A percentile compares a stretch with the other conserved stretches of the same genome.
Evolutionary conservation across 192 early-diverging fungal species (phyloP).

Genomic region (Spizellomyces punctatus): DNA sequence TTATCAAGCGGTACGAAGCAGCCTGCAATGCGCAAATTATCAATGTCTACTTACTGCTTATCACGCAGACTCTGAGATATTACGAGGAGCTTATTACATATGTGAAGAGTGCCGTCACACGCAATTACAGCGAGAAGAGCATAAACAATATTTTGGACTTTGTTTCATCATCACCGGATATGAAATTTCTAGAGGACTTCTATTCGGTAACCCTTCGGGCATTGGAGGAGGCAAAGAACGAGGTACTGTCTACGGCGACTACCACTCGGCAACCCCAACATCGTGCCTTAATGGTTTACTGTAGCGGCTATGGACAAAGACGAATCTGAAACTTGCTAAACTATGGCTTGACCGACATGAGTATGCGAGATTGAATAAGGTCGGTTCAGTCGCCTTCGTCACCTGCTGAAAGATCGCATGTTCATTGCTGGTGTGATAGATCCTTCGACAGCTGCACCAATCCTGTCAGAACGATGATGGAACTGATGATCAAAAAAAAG

Average conservation of each 20-base stretch:
- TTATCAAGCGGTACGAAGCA: conserved; percentile 57
- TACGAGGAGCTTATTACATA: conserved; percentile 78
- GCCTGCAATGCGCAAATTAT: conserved; percentile 2
- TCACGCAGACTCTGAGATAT: conserved; percentile 64
- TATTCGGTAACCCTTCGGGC: conserved; percentile 74
- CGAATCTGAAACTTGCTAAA: conserved; percentile 85
- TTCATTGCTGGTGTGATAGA: conserved; percentile 42
- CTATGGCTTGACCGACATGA: conserved; percentile 83
- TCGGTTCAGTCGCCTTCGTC: conserved; percentile 10
- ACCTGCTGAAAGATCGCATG: conserved; percentile 1
- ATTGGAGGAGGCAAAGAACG: conserved; percentile 80
- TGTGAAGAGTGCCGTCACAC: conserved; percentile 74
- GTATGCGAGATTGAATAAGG: conserved; percentile 70
- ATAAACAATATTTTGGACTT: conserved; percentile 90
- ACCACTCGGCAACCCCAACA: not conserved
- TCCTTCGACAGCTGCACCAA: conserved; percentile 71
- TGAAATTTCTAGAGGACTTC: conserved; percentile 82
- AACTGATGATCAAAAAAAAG: conserved; percentile 85
- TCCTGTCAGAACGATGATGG: conserved; percentile 81
- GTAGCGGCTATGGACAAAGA: conserved; percentile 81
- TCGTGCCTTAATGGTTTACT: not conserved
- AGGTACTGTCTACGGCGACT: conserved; percentile 45
- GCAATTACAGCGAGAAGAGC: conserved; percentile 87
- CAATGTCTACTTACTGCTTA: not conserved
- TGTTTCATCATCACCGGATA: conserved; percentile 73